These are phyloP conservation scores for Amborella trichopoda DNA, from an alignment of 164 flowering plant species.

Conservation along the genomic window DNA sequence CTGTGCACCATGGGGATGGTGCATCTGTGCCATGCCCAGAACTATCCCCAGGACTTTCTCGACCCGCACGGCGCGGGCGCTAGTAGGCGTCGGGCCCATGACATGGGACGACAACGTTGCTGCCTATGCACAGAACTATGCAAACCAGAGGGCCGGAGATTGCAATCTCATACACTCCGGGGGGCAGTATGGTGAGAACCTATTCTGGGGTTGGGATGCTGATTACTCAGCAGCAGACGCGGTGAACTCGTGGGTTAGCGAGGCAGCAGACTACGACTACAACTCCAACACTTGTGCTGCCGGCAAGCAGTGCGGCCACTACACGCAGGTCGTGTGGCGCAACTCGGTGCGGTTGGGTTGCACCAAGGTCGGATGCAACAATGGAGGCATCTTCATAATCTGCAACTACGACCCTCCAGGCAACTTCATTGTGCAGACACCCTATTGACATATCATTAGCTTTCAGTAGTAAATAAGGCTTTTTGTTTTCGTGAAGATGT, in stretches of 20 bases:
- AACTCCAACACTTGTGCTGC: slow-evolving; percentile 13
- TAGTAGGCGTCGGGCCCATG: slow-evolving; percentile 19
- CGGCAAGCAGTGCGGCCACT: slow-evolving; percentile 19
- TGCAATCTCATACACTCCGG: slow-evolving; percentile 24
- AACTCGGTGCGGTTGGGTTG: slow-evolving; percentile 31
- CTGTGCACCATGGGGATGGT: too few species aligned
- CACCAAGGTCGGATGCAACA: slow-evolving; percentile 27
- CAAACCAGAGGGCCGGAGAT: slow-evolving; percentile 11
- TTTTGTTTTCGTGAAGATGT: too few species aligned
- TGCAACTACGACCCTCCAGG: slow-evolving; percentile 7
- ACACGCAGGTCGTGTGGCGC: slow-evolving; percentile 44
- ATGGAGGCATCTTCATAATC: slow-evolving; percentile 9
- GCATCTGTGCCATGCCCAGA: too few species aligned
- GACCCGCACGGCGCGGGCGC: not conserved
- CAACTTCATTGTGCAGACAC: not conserved
- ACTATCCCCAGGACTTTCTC: slow-evolving; percentile 3
- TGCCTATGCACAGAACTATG: slow-evolving; percentile 22
- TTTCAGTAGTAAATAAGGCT: too few species aligned
- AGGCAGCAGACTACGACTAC: not conserved
- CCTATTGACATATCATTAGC: too few species aligned
- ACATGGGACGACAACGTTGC: slow-evolving; percentile 26
- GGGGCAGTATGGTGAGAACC: slow-evolving; percentile 27
- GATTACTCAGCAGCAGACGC: slow-evolving; percentile 6
- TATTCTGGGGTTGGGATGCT: slow-evolving; percentile 4
- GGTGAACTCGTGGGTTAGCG: slow-evolving; percentile 1